A percentile compares a stretch with the other conserved stretches of the same genome.
These are phyloP conservation scores for Phialophora chinensis DNA, from an alignment of 2,329 filamentous ascomycete species.

Conservation along the genomic window DNA sequence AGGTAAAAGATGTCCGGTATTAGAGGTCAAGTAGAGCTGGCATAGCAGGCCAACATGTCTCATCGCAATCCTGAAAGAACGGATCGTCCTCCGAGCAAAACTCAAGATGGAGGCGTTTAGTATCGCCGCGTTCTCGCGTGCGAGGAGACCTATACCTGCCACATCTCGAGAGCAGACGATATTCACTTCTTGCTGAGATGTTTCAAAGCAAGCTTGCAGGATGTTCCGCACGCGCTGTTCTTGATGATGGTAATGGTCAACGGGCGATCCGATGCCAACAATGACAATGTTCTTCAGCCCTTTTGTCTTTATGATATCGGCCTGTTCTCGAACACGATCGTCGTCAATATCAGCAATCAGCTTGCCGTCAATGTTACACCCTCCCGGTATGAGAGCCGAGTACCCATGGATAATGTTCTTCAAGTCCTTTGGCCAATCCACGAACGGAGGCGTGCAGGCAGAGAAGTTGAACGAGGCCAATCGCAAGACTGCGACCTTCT, in stretches of 20 bases:
- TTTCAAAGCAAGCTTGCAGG: constrained; percentile 45
- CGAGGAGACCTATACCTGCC: constrained; percentile 55
- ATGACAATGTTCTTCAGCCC: constrained; percentile 51
- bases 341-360: constrained; percentile 49
- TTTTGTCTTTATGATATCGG: constrained; percentile 49
- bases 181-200: constrained; percentile 40
- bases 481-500: constrained; percentile 60
- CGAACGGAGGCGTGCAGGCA: constrained; percentile 50
- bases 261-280: constrained; percentile 55
- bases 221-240: constrained; percentile 51
- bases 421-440: constrained; percentile 57
- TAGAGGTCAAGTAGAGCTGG: constrained; percentile 67
- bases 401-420: constrained; percentile 55
- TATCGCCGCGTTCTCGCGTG: constrained; percentile 70
- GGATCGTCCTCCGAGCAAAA: constrained; percentile 64
- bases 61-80: constrained; percentile 61
- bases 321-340: constrained; percentile 49
- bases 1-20: constrained; percentile 66
- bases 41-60: constrained; percentile 57
- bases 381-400: constrained; percentile 56
- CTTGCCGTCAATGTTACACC: constrained; percentile 56
- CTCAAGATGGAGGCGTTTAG: constrained; percentile 67
- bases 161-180: constrained; percentile 54
- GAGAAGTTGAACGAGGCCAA: constrained; percentile 48
- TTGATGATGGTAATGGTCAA: constrained; percentile 51